phyloP scores from a whole-genome alignment of 164 flowering plant genomes.

The Piper betle region DNA sequence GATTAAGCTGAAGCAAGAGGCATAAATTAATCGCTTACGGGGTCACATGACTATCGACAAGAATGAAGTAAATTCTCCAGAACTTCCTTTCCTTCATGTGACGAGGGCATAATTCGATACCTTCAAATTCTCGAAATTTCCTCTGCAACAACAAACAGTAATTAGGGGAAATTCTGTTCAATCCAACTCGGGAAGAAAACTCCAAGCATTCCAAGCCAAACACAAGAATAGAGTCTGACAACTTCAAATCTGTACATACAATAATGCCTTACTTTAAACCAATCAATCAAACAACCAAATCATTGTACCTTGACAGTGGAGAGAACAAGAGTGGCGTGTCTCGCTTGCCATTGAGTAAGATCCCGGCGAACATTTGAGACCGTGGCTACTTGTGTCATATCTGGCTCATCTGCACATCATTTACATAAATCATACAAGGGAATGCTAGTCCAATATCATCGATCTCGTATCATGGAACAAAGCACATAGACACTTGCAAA shows the following conservation, averaged over 20 bases:
- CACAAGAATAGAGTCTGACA: not conserved
- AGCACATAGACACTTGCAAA: no score
- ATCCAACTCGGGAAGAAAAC: not conserved
- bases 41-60: conserved; percentile 65
- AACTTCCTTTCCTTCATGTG: conserved; percentile 82
- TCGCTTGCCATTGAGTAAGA: conserved; percentile 85
- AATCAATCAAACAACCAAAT: not conserved
- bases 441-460: no score
- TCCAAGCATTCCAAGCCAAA: not conserved
- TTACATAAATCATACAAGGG: not conserved
- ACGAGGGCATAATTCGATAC: conserved; percentile 81
- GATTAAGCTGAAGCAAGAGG: not conserved
- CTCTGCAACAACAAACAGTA: conserved; percentile 40
- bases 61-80: conserved; percentile 80
- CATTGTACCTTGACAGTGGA: conserved; percentile 59
- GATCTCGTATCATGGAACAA: no score
- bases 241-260: not conserved
- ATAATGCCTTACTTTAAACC: not conserved
- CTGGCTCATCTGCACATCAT: conserved; percentile 51
- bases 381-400: conserved; percentile 44
- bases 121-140: conserved; percentile 75
- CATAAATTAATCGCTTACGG: conserved; percentile 37
- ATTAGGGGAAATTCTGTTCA: no score
- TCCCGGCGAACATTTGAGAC: conserved; percentile 84
- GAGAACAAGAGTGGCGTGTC: conserved; percentile 81